Evolutionary conservation across 352 stramenopile species (phyloP).

Genomic region (Elongisporangium undulatum): DNA sequence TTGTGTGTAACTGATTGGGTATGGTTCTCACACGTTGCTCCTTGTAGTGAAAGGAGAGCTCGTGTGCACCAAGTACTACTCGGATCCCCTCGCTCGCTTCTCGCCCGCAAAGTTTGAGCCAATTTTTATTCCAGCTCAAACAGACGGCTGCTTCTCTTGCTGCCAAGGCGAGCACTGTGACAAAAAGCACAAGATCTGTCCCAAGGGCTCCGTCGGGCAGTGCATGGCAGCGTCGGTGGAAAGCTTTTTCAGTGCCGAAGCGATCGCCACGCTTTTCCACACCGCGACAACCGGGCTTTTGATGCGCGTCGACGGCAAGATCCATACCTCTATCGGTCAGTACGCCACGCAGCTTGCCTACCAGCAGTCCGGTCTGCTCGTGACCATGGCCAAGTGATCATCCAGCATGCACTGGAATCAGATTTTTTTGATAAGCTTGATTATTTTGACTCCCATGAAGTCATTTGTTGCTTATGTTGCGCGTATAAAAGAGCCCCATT

Average conservation of each 20-base stretch:
- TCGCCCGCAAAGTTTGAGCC: conserved; percentile 45
- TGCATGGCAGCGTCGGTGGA: conserved; percentile 72
- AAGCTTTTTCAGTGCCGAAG: conserved; percentile 66
- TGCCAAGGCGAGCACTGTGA: conserved; percentile 61
- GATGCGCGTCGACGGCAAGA: conserved; percentile 80
- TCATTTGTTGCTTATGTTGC: conserved; percentile 1
- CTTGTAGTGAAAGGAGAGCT: conserved; percentile 27
- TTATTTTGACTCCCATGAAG: background rate
- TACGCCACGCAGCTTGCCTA: conserved; percentile 69
- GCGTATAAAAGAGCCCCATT: background rate
- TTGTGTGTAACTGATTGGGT: background rate
- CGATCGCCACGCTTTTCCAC: conserved; percentile 70
- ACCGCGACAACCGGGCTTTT: conserved; percentile 66
- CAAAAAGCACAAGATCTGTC: conserved; percentile 53
- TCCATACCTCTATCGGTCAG: conserved; percentile 57
- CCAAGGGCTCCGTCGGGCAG: conserved; percentile 31
- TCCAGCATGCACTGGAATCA: background rate
- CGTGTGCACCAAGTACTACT: conserved; percentile 72
- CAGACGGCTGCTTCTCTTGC: conserved; percentile 67
- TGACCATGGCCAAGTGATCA: conserved; percentile 49
- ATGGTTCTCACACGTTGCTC: conserved; percentile 1
- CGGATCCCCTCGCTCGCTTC: conserved; percentile 57
- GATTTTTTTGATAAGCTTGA: conserved; percentile 2
- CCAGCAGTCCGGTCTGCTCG: conserved; percentile 64
- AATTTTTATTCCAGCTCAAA: conserved; percentile 75